phyloP scores from a whole-genome alignment of 2,329 filamentous ascomycete species.

The Fusarium hostae region DNA sequence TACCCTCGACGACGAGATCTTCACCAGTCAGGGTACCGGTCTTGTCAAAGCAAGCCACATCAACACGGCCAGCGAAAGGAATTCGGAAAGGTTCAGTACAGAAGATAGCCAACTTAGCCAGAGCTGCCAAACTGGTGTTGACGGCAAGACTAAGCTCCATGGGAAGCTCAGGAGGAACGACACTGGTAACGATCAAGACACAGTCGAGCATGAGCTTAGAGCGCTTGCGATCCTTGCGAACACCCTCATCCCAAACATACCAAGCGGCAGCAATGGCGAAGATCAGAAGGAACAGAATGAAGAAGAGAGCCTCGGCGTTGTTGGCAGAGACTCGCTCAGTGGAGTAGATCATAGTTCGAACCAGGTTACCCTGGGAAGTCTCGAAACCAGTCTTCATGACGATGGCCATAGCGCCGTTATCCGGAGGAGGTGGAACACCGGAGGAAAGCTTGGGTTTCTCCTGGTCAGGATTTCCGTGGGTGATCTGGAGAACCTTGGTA shows the following conservation, averaged over 20 bases:
- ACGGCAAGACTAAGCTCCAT: constrained; percentile 98
- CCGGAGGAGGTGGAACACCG: constrained; percentile 84
- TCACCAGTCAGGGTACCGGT: constrained; percentile 97
- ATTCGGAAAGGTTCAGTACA: constrained; percentile 99
- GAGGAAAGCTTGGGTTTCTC: constrained; percentile 77
- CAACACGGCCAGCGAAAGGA: constrained; percentile 93
- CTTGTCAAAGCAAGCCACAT: constrained; percentile 98
- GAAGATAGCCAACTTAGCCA: constrained; percentile 97
- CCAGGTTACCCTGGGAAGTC: constrained; percentile 96
- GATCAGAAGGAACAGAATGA: constrained; percentile 95
- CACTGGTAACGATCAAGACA: constrained; percentile 95
- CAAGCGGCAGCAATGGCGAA: constrained; percentile 98
- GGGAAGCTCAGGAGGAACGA: constrained; percentile 96
- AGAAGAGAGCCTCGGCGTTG: constrained; percentile 94
- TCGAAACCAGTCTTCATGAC: constrained; percentile 98
- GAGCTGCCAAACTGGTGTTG: constrained; percentile 93
- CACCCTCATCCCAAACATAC: constrained; percentile 99
- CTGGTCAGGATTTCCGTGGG: constrained; percentile 83
- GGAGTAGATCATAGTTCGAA: constrained; percentile 99
- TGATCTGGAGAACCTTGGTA: constrained; percentile 96
- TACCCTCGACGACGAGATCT: constrained; percentile 95
- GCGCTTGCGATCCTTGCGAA: constrained; percentile 91
- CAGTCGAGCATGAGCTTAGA: constrained; percentile 98
- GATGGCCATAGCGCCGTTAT: constrained; percentile 92
- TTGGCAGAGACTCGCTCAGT: constrained; percentile 99